phyloP scores from a whole-genome alignment of 2,329 filamentous ascomycete genomes.

The Diaporthe batatas region DNA sequence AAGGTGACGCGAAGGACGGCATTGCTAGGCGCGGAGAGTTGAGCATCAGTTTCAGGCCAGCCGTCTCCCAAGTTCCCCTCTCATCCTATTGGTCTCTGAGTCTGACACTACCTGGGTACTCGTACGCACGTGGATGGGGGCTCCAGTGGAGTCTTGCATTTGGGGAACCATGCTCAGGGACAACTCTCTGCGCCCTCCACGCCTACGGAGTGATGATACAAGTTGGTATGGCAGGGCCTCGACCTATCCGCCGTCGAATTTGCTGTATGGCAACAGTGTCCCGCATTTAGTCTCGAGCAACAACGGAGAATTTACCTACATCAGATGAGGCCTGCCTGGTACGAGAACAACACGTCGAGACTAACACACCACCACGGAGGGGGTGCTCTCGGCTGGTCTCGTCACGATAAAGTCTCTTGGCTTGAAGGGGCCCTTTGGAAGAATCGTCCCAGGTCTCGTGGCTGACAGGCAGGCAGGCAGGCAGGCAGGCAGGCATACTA shows the following conservation, averaged over 20 bases:
- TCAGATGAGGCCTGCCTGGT: constrained; percentile 4
- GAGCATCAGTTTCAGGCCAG: not conserved
- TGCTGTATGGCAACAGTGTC: not conserved
- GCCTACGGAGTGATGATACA: not conserved
- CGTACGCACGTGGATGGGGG: not conserved
- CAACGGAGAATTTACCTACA: not conserved
- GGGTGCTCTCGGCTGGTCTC: too few relatives aligned
- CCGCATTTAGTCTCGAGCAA: not conserved
- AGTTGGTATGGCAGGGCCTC: not conserved
- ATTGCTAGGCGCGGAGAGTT: not conserved
- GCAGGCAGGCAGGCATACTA: too few relatives aligned
- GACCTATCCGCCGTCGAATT: not conserved
- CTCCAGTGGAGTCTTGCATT: not conserved
- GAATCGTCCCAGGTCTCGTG: not conserved
- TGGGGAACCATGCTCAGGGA: not conserved
- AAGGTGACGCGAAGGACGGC: not conserved
- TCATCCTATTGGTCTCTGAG: not conserved
- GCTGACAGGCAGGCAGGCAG: not conserved
- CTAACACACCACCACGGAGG: not conserved
- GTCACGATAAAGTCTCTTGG: too few relatives aligned
- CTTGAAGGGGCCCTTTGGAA: not conserved
- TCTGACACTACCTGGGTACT: not conserved
- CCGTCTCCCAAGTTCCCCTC: not conserved
- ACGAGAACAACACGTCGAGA: not conserved
- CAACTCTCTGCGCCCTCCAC: not conserved